Base-by-base conservation (phyloP, 257 asterid species). In the Solanum chmielewskii region DNA sequence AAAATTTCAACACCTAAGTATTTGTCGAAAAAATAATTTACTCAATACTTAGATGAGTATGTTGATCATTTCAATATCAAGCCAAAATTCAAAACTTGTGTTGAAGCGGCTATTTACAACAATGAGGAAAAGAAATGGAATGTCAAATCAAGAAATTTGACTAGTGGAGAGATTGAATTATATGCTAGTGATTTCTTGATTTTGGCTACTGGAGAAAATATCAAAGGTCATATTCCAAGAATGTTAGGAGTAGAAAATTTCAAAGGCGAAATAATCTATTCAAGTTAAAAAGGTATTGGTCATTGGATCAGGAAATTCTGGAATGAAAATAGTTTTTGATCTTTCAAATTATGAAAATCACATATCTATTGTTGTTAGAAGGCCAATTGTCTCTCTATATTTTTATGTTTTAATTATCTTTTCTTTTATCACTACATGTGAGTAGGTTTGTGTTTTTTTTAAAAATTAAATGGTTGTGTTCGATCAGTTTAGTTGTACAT, bases 241-340 rank as follows among this genome's bases (percentile, higher is more conserved):
- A 13, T 92, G 9, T 56, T 14, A 0, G 95, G 96, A 1, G 35
- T 92, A 7, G 90, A 83, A 1, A 25, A 89, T 4, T 95, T 93
- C 86, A 0, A 3, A 0, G 95, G 97, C 0, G 89, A 92, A 31
- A 41, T 87, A 14, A 39, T 91, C 73, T 96, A 94, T 45, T 91
- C 95, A 3, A 86, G 86, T 60, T 1, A 90, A 45, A 44, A 62
- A 89, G 7, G 96, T 92, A 0, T 71, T 94, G 37, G 98, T 94
- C 4, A 92, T 95, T 29, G 96, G 96, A 8, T 87, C 92, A 23
- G 96, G 97, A 12, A 95, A 95, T 64, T 95, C 96, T 3, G 98
- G 97, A 0, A 92, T 94, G 98, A 97, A 95, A 70, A 92, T 95
- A 16, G 94, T 97, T 1, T 84, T 49, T 44, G 98, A 95, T 90